These are phyloP conservation scores for Talaromyces verruculosus DNA, from an alignment of 2,329 filamentous ascomycete genomes.

Conservation along the genomic window DNA sequence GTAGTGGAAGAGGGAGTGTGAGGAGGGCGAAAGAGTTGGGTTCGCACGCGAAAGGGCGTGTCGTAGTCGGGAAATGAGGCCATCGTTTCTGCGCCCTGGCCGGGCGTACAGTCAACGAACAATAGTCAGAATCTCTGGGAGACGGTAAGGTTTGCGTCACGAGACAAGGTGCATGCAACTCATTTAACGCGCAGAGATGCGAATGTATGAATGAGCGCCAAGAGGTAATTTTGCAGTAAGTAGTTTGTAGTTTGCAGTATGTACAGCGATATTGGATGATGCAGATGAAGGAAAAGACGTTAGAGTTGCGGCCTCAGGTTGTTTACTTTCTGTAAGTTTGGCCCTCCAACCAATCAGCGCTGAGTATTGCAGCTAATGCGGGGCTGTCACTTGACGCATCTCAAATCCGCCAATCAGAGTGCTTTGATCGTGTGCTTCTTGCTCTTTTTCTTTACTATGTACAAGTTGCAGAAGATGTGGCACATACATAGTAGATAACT, in stretches of 20 bases:
- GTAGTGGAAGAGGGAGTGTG: conserved; percentile 19
- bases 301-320: conserved; percentile 2
- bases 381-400: neutral
- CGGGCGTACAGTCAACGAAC: neutral
- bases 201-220: neutral
- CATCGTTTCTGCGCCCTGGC: conserved; percentile 12
- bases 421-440: too few species aligned
- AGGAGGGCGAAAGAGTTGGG: conserved; percentile 24
- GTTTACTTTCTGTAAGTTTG: conserved; percentile 7
- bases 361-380: neutral
- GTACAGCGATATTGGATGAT: neutral
- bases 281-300: neutral
- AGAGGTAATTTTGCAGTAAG: neutral
- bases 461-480: too few species aligned
- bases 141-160: neutral
- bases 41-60: conserved; percentile 22
- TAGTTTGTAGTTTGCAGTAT: neutral
- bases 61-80: conserved; percentile 21
- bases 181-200: neutral
- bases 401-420: conserved; percentile 1
- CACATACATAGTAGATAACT: neutral
- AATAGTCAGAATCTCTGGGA: neutral
- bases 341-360: neutral
- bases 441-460: too few species aligned
- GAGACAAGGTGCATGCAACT: neutral